Base-by-base conservation (phyloP, 2,329 filamentous ascomycete genomes). In the Hypoxylon sp. region DNA sequence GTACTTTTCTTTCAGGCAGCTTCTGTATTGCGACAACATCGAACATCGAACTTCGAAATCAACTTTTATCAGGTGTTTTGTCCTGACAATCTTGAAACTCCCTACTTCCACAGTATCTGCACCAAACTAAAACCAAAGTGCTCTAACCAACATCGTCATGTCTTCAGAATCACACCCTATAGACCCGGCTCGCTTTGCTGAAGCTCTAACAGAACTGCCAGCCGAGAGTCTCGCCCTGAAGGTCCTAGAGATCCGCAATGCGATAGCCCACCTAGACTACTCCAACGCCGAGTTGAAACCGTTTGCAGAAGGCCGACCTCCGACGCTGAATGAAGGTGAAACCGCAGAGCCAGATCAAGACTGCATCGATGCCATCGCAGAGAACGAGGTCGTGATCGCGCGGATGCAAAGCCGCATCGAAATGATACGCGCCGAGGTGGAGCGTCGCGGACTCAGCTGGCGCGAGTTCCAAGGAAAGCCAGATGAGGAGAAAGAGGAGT, bases 161-260 rank as follows among this genome's bases (percentile, higher is more conserved):
- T 90, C 89, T n/a, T 82, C 87, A 61, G 85, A 87, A 73, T 77
- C 88, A 5, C 74, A 76, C 9, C 90, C 90, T 63, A 92, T 92
- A 75, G 79, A 84, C 47, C 81, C 88, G 25, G 77, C 82, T 16
- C 86, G 85, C 75, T 93, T 92, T 81, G 87, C 89, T 74, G 81
- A 83, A 66, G 91, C 91, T 23, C 84, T 94, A 70, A 82, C 84
- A 70, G 86, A 89, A 65, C 88, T 94, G 60, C 87, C 90, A 41
- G 77, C 90, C 70, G 84, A 86, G 67, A 85, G 85, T 61, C 88
- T 94, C 5, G 89, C 91, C 79, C 84, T 91, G 78, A 94, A 94
- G 79, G 87, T 90, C 63, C 86, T 91, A 75, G 92, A 94, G 78
- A 84, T 94, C 67, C 88, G 87, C 76, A 94, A 93, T 84, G 88